Percentiles rank a stretch among this genome's conserved stretches.
phyloP scores from a whole-genome alignment of 2,329 filamentous ascomycete species.

The Cercospora brassicicola region DNA sequence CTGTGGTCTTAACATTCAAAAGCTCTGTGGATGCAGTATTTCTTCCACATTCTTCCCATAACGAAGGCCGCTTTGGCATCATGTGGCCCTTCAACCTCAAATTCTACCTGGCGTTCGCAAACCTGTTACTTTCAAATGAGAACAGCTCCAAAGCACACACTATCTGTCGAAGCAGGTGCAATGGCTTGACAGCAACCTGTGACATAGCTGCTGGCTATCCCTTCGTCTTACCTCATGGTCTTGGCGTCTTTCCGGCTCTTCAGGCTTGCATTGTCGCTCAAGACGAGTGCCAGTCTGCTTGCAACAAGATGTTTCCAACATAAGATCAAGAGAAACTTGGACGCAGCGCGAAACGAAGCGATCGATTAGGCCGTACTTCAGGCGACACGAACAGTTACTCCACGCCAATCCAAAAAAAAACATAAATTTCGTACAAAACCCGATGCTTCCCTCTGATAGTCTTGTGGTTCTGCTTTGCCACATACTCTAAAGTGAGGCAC shows the following conservation, averaged over 20 bases:
- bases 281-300: not conserved
- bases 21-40: not conserved
- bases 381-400: too few species aligned
- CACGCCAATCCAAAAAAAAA: too few species aligned
- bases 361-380: too few species aligned
- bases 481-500: too few species aligned
- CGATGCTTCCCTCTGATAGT: too few species aligned
- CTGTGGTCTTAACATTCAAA: not conserved
- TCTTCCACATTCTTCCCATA: not conserved
- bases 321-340: not conserved
- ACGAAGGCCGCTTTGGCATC: not conserved
- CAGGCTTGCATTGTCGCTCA: not conserved
- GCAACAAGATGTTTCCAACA: not conserved
- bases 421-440: too few species aligned
- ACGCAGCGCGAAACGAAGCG: too few species aligned
- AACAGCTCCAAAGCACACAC: not conserved
- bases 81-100: not conserved
- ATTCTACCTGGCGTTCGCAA: not conserved
- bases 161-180: not conserved
- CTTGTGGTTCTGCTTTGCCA: too few species aligned
- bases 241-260: not conserved
- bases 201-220: not conserved
- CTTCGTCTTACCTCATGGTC: not conserved
- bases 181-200: not conserved
- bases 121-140: not conserved